Conservation (phyloP, 2,329 filamentous ascomycete species). For the Apiospora marii region DNA sequence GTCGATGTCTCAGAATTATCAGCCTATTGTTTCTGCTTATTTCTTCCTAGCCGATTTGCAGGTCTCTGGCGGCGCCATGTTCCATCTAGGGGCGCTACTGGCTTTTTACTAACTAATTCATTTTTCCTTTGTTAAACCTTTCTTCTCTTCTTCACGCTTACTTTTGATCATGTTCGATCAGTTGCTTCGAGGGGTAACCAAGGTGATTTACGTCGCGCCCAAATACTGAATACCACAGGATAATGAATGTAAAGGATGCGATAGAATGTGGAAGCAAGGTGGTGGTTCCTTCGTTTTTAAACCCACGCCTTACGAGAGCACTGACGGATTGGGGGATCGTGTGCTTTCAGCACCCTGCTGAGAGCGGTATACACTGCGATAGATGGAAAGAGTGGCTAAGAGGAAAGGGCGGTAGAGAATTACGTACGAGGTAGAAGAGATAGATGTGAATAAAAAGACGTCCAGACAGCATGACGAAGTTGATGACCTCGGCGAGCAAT, state of each 20-base stretch:
- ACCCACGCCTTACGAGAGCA: too few species aligned
- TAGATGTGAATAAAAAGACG: not conserved
- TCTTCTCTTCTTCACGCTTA: not conserved
- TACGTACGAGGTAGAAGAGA: not conserved
- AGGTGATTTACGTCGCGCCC: not conserved
- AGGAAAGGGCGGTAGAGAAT: not conserved
- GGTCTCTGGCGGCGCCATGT: not conserved
- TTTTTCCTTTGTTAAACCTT: not conserved
- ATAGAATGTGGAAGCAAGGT: not conserved
- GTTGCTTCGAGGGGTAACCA: not conserved
- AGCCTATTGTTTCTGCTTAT: not conserved
- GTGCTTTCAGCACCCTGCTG: too few species aligned
- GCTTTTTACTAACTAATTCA: not conserved
- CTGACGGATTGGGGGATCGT: too few species aligned
- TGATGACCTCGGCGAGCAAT: too few species aligned
- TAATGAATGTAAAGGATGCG: not conserved
- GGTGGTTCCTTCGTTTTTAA: too few species aligned
- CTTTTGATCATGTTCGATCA: slow-evolving; percentile 1
- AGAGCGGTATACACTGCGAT: too few species aligned
- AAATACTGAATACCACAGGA: not conserved
- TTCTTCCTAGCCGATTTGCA: too few species aligned
- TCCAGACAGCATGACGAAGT: too few species aligned
- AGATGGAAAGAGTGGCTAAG: not conserved
- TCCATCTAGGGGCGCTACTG: not conserved
- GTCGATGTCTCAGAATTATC: not conserved